Conservation (phyloP, 2,329 filamentous ascomycete species). For the Dothistroma septosporum region DNA sequence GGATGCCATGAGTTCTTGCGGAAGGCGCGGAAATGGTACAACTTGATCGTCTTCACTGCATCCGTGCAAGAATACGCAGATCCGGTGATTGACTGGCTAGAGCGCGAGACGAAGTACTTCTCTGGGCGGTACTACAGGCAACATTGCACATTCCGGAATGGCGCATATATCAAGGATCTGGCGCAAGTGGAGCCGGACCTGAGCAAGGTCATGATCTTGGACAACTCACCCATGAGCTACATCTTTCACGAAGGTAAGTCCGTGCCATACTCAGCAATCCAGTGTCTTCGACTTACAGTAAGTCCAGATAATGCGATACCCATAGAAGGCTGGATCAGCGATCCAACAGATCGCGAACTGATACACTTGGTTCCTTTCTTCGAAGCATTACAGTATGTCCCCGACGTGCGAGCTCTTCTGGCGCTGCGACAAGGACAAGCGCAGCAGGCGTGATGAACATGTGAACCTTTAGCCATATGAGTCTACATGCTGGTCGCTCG, state of each 20-base stretch:
- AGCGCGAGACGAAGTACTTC: conserved; percentile 95
- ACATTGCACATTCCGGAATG: conserved; percentile 92
- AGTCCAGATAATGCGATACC: conserved; percentile 89
- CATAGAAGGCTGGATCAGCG: conserved; percentile 98
- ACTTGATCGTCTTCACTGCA: conserved; percentile 91
- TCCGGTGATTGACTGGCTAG: conserved; percentile 97
- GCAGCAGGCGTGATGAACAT: conserved; percentile 27
- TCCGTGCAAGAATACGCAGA: conserved; percentile 98
- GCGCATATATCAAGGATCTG: conserved; percentile 96
- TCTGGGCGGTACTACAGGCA: conserved; percentile 90
- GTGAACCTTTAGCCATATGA: neutral
- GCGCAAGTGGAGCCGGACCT: conserved; percentile 94
- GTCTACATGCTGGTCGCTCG: neutral
- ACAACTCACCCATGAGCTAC: conserved; percentile 97
- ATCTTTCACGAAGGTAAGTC: conserved; percentile 91
- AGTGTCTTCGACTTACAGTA: neutral
- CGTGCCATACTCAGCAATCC: neutral
- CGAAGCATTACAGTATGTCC: conserved; percentile 93
- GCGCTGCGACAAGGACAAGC: conserved; percentile 80
- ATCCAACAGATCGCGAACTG: conserved; percentile 93
- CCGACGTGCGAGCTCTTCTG: conserved; percentile 86
- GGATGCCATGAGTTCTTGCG: conserved; percentile 95
- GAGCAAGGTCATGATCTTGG: conserved; percentile 97
- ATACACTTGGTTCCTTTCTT: conserved; percentile 87
- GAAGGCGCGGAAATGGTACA: conserved; percentile 96